Evolutionary conservation across 1,284 basidiomycete genomes (phyloP).

Genomic region (Ustilago tritici): DNA sequence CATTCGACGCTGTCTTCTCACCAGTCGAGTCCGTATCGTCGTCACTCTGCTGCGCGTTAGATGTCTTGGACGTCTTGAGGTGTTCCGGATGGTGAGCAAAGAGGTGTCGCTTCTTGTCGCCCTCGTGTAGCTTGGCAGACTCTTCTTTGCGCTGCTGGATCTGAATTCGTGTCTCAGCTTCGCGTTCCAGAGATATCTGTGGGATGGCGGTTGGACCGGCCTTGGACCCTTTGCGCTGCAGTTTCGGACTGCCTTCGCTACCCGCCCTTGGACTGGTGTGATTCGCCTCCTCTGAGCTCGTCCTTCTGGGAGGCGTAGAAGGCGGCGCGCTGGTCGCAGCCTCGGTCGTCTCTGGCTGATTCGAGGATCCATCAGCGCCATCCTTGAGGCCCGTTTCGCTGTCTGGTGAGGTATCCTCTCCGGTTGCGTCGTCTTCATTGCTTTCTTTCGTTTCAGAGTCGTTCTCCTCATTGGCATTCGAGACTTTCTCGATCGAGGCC

Average conservation of each 20-base stretch:
- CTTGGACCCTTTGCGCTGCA: constrained; percentile 40
- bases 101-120: constrained; percentile 26
- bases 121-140: constrained; percentile 40
- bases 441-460: constrained; percentile 11
- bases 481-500: constrained; percentile 64
- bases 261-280: not conserved
- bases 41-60: constrained; percentile 13
- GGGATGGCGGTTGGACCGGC: constrained; percentile 29
- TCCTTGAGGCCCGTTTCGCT: constrained; percentile 2
- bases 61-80: constrained; percentile 20
- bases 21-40: constrained; percentile 27
- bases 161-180: constrained; percentile 36
- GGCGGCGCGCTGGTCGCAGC: not conserved
- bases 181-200: constrained; percentile 38
- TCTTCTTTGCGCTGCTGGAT: constrained; percentile 48
- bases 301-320: constrained; percentile 5
- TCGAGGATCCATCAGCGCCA: not conserved
- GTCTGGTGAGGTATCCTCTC: constrained; percentile 23
- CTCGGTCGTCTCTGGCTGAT: not conserved
- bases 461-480: constrained; percentile 34
- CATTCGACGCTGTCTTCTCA: constrained; percentile 11
- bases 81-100: constrained; percentile 25
- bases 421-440: constrained; percentile 8
- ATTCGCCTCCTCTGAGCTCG: constrained; percentile 3
- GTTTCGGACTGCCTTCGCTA: constrained; percentile 26